Conservation (phyloP, 2,329 filamentous ascomycete genomes). For the Clarireedia hainanense region DNA sequence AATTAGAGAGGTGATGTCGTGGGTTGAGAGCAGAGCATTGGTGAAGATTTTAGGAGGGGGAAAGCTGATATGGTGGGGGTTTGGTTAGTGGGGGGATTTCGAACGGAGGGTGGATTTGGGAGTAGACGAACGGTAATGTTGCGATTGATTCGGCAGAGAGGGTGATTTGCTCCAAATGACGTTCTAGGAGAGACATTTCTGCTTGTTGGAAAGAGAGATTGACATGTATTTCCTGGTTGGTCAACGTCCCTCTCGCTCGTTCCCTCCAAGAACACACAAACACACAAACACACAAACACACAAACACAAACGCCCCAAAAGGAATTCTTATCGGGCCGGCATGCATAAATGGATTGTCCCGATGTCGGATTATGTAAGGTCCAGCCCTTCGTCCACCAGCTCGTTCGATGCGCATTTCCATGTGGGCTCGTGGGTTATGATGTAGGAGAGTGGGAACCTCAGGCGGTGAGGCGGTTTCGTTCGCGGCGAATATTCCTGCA, state of each 20-base stretch:
- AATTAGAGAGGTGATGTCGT: constrained; percentile 91
- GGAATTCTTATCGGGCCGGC: too few relatives aligned
- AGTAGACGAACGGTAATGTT: constrained; percentile 56
- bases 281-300: neutral
- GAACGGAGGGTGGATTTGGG: constrained; percentile 10
- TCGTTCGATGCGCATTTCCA: too few relatives aligned
- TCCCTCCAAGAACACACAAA: too few relatives aligned
- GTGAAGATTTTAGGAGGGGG: constrained; percentile 90
- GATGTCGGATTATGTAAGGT: too few relatives aligned
- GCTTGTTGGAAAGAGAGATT: constrained; percentile 1
- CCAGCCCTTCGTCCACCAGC: too few relatives aligned
- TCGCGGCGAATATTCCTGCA: neutral
- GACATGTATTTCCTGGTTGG: neutral
- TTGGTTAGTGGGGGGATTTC: constrained; percentile 10
- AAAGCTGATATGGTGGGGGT: constrained; percentile 49
- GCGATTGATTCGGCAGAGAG: constrained; percentile 71
- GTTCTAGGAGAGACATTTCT: constrained; percentile 59
- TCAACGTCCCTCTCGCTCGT: neutral
- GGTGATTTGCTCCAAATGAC: constrained; percentile 69
- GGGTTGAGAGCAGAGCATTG: constrained; percentile 77
- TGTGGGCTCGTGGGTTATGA: too few relatives aligned
- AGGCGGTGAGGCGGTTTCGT: neutral
- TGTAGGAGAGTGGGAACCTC: too few relatives aligned
- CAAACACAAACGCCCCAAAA: too few relatives aligned
- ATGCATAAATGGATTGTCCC: too few relatives aligned